Percentiles rank a stretch among this genome's conserved stretches.
These are phyloP conservation scores for Ambrosia artemisiifolia DNA, from an alignment of 129 eudicot species.

Conservation along the genomic window DNA sequence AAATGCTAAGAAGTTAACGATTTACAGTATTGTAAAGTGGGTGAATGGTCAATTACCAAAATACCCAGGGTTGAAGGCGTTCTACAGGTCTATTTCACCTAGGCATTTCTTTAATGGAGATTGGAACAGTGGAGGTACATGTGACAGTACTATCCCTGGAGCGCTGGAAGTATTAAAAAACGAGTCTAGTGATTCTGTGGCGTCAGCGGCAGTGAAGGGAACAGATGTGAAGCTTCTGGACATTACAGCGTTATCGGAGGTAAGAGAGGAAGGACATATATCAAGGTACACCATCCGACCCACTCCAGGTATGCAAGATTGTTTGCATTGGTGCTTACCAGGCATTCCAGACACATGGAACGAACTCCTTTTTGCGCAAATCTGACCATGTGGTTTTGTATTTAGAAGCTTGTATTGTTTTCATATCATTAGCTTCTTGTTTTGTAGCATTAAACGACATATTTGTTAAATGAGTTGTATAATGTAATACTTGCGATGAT, in stretches of 20 bases:
- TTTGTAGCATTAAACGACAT: conserved; percentile 1
- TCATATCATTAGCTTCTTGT: conserved; percentile 9
- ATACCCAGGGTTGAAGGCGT: conserved; percentile 63
- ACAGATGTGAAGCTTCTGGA: conserved; percentile 68
- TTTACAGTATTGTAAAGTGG: conserved; percentile 66
- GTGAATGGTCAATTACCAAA: conserved; percentile 56
- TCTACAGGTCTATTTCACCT: conserved; percentile 77
- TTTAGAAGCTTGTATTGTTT: no score
- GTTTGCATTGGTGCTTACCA: conserved; percentile 50
- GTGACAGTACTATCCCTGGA: conserved; percentile 72
- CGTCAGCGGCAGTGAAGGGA: conserved; percentile 75
- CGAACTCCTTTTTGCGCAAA: conserved; percentile 43
- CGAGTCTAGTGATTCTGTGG: conserved; percentile 54
- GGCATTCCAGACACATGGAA: conserved; percentile 48
- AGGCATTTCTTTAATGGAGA: conserved; percentile 97
- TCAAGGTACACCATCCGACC: conserved; percentile 36
- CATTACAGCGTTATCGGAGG: conserved; percentile 70
- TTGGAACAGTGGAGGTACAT: conserved; percentile 95
- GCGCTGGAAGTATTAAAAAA: conserved; percentile 56
- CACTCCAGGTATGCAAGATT: conserved; percentile 42
- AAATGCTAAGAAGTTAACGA: conserved; percentile 67
- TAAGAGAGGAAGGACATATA: conserved; percentile 75
- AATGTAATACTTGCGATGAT: conserved; percentile 9
- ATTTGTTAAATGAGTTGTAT: conserved; percentile 17
- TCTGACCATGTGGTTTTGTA: conserved; percentile 20